These are phyloP conservation scores for Aurinia saxatilis DNA, from an alignment of 345 rosid genomes.

Conservation along the genomic window DNA sequence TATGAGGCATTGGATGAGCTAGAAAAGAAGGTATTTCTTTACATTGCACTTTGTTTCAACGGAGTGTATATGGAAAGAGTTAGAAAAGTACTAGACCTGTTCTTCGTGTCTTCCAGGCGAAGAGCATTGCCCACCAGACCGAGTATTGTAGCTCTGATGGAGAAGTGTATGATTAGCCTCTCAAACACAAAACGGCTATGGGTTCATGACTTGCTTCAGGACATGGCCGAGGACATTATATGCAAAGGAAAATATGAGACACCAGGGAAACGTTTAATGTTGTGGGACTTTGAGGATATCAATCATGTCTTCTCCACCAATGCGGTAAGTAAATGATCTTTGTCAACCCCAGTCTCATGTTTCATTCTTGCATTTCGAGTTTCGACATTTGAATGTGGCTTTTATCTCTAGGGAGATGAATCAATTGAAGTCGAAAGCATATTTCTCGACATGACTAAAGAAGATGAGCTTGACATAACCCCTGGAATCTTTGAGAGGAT, in stretches of 20 bases:
- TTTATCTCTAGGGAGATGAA: not conserved
- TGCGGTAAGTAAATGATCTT: not conserved
- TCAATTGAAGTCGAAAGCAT: slow-evolving; percentile 23
- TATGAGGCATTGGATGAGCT: slow-evolving; percentile 18
- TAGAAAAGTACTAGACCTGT: slow-evolving; percentile 15
- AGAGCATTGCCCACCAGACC: slow-evolving; percentile 13
- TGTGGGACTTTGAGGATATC: slow-evolving; percentile 27
- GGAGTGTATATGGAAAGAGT: slow-evolving; percentile 22
- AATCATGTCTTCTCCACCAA: slow-evolving; percentile 8
- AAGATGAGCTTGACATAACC: slow-evolving; percentile 5
- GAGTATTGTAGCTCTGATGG: slow-evolving; percentile 18
- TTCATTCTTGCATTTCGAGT: not conserved
- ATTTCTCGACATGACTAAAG: slow-evolving; percentile 8
- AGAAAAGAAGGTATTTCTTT: slow-evolving; percentile 22
- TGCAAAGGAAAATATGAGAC: slow-evolving; percentile 8
- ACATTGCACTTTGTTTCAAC: slow-evolving; percentile 25
- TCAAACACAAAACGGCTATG: slow-evolving; percentile 15
- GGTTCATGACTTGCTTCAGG: slow-evolving; percentile 28
- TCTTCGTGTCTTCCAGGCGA: slow-evolving; percentile 21
- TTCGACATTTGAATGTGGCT: not conserved
- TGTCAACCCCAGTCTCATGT: not conserved
- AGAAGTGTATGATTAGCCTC: slow-evolving; percentile 22
- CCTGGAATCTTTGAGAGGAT: slow-evolving; percentile 13
- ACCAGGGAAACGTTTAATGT: slow-evolving; percentile 26
- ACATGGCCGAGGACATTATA: slow-evolving; percentile 23